These are phyloP conservation scores for Lentinula detonsa DNA, from an alignment of 768 basidiomycete species.

Conservation along the genomic window DNA sequence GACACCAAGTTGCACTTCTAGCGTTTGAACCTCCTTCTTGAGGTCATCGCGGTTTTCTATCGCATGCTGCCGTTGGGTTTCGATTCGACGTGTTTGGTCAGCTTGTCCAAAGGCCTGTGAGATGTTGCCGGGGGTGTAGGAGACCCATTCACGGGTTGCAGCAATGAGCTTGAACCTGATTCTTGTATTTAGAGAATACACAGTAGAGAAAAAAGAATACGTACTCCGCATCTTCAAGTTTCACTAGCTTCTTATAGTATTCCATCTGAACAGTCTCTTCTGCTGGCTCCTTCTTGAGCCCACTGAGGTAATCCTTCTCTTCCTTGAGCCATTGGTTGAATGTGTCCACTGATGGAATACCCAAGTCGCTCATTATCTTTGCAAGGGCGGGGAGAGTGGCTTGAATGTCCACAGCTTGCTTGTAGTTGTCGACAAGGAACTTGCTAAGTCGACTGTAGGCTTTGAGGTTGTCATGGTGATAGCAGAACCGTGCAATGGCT, in stretches of 20 bases:
- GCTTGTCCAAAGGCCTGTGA: background rate
- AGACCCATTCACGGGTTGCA: background rate
- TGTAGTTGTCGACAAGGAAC: constrained; percentile 14
- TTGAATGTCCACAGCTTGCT: constrained; percentile 10
- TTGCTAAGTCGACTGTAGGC: constrained; percentile 1
- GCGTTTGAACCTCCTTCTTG: constrained; percentile 1
- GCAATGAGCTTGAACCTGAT: background rate
- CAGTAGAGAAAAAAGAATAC: background rate
- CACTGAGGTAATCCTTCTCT: constrained; percentile 13
- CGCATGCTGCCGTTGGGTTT: constrained; percentile 1
- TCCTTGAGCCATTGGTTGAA: constrained; percentile 10
- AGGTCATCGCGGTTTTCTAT: constrained; percentile 7
- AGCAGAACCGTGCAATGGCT: background rate
- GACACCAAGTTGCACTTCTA: constrained; percentile 6
- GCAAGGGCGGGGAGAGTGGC: background rate
- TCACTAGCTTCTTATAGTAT: constrained; percentile 10
- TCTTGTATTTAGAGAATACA: background rate
- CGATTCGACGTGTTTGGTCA: background rate
- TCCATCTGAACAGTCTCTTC: constrained; percentile 13
- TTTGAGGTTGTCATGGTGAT: background rate
- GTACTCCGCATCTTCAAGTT: constrained; percentile 1
- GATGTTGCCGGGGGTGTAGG: background rate
- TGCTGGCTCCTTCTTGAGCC: constrained; percentile 11
- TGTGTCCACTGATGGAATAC: background rate
- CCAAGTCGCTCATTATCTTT: constrained; percentile 3